These are phyloP conservation scores for Anisogramma anomala DNA, from an alignment of 2,329 filamentous ascomycete genomes.

Conservation along the genomic window DNA sequence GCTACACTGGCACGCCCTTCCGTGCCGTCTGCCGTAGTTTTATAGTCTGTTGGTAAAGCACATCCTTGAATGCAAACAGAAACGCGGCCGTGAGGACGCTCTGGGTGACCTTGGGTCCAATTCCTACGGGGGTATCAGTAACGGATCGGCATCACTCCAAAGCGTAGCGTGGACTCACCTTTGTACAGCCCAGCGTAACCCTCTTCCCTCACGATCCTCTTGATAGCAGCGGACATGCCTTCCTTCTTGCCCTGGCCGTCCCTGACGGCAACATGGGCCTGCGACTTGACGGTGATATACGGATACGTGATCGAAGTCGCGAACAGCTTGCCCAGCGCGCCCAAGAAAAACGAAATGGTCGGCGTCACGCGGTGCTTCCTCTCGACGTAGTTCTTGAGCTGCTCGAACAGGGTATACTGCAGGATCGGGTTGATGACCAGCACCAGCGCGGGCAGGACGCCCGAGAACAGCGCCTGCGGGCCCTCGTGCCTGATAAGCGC, in stretches of 20 bases:
- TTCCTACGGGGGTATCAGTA: conserved; percentile 44
- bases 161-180: conserved; percentile 43
- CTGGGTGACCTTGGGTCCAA: conserved; percentile 92
- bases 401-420: conserved; percentile 97
- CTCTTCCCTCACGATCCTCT: conserved; percentile 72
- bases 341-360: conserved; percentile 77
- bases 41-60: conserved; percentile 74
- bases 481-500: conserved; percentile 76
- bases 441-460: conserved; percentile 83
- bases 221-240: conserved; percentile 67
- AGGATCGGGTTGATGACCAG: conserved; percentile 96
- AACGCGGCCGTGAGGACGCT: conserved; percentile 94
- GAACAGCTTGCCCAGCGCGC: conserved; percentile 86
- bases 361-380: conserved; percentile 57
- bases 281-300: conserved; percentile 97
- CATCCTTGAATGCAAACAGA: conserved; percentile 96
- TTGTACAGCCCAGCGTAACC: conserved; percentile 90
- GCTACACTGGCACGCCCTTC: conserved; percentile 24
- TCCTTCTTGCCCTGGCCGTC: conserved; percentile 60
- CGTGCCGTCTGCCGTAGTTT: conserved; percentile 43
- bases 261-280: conserved; percentile 76
- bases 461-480: conserved; percentile 72
- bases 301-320: conserved; percentile 93
- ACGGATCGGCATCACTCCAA: background rate
- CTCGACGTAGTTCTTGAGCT: conserved; percentile 87